Evolutionary conservation across 2,329 filamentous ascomycete genomes (phyloP).

Genomic region (Botryotinia narcissicola): DNA sequence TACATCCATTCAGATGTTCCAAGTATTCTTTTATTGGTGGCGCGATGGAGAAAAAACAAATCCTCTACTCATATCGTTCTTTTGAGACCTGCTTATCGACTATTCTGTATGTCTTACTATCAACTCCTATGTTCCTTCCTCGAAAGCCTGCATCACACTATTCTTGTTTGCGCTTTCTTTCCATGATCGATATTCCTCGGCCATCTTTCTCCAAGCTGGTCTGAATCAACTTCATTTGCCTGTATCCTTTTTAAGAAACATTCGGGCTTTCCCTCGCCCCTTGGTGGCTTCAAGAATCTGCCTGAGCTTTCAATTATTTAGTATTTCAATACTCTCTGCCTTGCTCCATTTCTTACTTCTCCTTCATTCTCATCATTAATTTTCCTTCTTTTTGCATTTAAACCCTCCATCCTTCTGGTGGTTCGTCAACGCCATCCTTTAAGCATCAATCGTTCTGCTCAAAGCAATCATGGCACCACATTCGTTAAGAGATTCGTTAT

Average conservation of each 20-base stretch:
- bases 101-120: not conserved
- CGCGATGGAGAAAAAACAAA: not conserved
- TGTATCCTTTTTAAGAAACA: not conserved
- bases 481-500: conserved; percentile 16
- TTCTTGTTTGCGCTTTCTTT: not conserved
- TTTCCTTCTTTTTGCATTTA: conserved; percentile 11
- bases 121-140: not conserved
- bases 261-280: not conserved
- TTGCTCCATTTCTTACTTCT: not conserved
- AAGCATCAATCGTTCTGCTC: conserved; percentile 19
- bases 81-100: not conserved
- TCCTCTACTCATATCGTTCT: not conserved
- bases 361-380: conserved; percentile 11
- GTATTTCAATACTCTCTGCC: conserved; percentile 17
- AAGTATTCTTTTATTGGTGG: conserved; percentile 1
- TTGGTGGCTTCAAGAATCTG: conserved; percentile 4
- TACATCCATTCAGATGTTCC: not conserved
- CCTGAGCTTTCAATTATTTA: conserved; percentile 3
- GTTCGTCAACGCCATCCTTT: conserved; percentile 5
- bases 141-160: not conserved
- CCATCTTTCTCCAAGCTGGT: not conserved
- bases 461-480: conserved; percentile 19
- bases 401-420: conserved; percentile 6
- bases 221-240: not conserved
- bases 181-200: not conserved